Percentiles rank a stretch among this genome's conserved stretches.
These are phyloP conservation scores for Hamigera avellanea DNA, from an alignment of 495 filamentous ascomycete species.

Conservation along the genomic window DNA sequence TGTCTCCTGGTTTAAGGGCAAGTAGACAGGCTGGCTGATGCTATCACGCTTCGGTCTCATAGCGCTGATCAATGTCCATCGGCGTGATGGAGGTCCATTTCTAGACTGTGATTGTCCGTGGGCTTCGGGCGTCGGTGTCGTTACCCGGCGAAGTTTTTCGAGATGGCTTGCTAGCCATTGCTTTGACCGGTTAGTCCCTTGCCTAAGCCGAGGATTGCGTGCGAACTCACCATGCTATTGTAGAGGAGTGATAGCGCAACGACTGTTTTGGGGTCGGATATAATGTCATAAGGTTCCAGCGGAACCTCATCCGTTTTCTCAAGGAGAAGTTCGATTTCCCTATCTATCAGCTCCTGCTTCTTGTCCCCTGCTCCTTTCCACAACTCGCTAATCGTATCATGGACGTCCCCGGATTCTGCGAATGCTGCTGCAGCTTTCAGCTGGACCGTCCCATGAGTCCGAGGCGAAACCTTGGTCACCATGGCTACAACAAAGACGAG, in stretches of 20 bases:
- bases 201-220: not conserved
- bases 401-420: constrained; percentile 57
- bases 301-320: constrained; percentile 48
- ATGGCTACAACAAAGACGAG: constrained; percentile 22
- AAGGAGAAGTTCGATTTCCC: constrained; percentile 57
- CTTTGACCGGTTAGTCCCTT: constrained; percentile 20
- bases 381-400: constrained; percentile 50
- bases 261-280: constrained; percentile 79
- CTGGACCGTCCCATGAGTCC: constrained; percentile 25
- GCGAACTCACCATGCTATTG: constrained; percentile 65
- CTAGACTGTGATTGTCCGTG: constrained; percentile 19
- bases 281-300: constrained; percentile 66
- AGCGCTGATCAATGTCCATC: constrained; percentile 67
- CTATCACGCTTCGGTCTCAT: constrained; percentile 45
- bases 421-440: constrained; percentile 64
- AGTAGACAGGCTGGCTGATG: constrained; percentile 52
- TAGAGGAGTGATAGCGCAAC: constrained; percentile 76
- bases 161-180: constrained; percentile 88
- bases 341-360: constrained; percentile 28
- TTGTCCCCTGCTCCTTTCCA: constrained; percentile 33
- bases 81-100: constrained; percentile 37
- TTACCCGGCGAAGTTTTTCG: constrained; percentile 62
- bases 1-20: constrained; percentile 82
- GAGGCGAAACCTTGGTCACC: constrained; percentile 29
- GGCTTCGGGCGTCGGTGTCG: constrained; percentile 28